These are phyloP conservation scores for Malassezia nana DNA, from an alignment of 1,284 basidiomycete species.

Conservation along the genomic window DNA sequence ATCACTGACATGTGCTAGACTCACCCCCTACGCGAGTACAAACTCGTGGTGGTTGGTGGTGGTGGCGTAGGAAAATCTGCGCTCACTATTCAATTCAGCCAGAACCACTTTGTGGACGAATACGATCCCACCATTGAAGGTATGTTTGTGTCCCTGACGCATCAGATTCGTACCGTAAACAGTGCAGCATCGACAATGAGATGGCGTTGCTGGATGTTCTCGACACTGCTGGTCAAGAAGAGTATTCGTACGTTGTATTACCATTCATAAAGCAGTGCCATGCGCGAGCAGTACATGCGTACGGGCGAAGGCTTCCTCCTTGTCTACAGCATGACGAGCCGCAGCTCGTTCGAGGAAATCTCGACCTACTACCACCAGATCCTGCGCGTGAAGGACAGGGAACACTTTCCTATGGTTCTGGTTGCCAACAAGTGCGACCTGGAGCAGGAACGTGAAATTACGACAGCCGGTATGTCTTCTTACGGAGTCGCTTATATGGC, in stretches of 20 bases:
- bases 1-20: slow-evolving; percentile 42
- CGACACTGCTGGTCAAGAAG: slow-evolving; percentile 97
- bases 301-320: slow-evolving; percentile 96
- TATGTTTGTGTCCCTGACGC: slow-evolving; percentile 42
- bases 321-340: slow-evolving; percentile 96
- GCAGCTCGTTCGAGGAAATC: slow-evolving; percentile 94
- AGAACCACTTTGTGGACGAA: slow-evolving; percentile 89
- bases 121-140: slow-evolving; percentile 97
- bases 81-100: slow-evolving; percentile 91
- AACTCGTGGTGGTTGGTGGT: slow-evolving; percentile 79
- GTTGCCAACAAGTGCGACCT: slow-evolving; percentile 98
- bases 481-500: slow-evolving; percentile 10
- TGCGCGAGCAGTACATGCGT: slow-evolving; percentile 96
- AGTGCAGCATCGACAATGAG: slow-evolving; percentile 74
- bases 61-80: slow-evolving; percentile 96
- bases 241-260: slow-evolving; percentile 71
- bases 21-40: slow-evolving; percentile 52
- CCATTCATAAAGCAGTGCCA: slow-evolving; percentile 58
- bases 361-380: slow-evolving; percentile 94
- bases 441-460: slow-evolving; percentile 94
- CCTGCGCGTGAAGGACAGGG: slow-evolving; percentile 77
- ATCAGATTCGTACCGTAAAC: slow-evolving; percentile 48
- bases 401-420: slow-evolving; percentile 89
- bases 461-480: slow-evolving; percentile 59
- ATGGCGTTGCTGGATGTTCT: slow-evolving; percentile 93